Evolutionary conservation across 345 rosid species (phyloP), one percentile per base, ranked within the genome.

Genomic region (Citrus maxima): DNA sequence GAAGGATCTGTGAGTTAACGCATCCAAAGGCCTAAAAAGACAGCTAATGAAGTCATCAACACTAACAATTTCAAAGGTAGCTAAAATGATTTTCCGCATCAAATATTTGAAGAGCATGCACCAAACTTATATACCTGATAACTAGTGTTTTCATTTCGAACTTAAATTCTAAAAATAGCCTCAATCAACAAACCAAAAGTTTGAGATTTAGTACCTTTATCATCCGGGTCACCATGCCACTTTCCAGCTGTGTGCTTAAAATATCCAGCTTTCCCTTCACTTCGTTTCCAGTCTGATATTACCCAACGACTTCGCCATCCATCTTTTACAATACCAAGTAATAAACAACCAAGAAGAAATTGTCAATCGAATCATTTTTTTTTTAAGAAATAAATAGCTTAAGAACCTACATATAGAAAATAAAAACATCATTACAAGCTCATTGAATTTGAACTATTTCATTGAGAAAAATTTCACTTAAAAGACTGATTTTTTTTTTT

Each of bases 271-370:
- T 84, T 84, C 25, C 88, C 88, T 61, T 85, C 85, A 22, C 78
- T 78, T 55, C 80, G 67, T 49, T 85, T 85, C 88, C 87, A 85
- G 18, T 85, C 85, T 1, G 85, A 85, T 62, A 18, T 77, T n/a
- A 85, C 90, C 90, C 90, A 87, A 7, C 86, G 78, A 32, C 81
- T 76, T 21, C 80, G 78, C 90, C 90, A 87, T 10, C 86, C 90
- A 64, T 85, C 90, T 87, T 56, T 81, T 32, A 37, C 69, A 49
- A 24, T 35, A 37, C 22, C 42, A 76, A 77, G 34, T 28, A 24
- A 58, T 13, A 22, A 69, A 14, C 16, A 69, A n/a, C 19, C 25
- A 6, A 59, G 3, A 21, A 59, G 25, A 24, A 60, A 24, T 60
- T 24, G 14, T 25, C 27, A 61, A n/a, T 46, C 3, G 5, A 13